These are phyloP conservation scores for Exophiala viscosa DNA, from an alignment of 2,329 filamentous ascomycete genomes.

Conservation along the genomic window DNA sequence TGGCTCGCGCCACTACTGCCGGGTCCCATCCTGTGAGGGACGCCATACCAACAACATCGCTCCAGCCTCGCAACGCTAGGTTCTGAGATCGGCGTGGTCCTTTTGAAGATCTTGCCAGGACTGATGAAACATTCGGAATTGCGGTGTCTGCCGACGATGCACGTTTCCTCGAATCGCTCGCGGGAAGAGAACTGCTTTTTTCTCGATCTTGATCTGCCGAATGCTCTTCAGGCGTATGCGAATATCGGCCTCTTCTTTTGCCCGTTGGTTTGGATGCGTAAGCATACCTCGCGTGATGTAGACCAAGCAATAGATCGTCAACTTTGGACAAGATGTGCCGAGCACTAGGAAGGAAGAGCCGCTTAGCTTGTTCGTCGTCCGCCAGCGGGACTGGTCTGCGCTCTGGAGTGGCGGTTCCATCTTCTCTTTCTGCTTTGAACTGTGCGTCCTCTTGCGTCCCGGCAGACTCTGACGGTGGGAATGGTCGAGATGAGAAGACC, in stretches of 20 bases:
- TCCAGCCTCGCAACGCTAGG: constrained; percentile 67
- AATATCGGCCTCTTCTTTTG: constrained; percentile 8
- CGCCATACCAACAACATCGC: constrained; percentile 75
- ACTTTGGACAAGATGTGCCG: constrained; percentile 67
- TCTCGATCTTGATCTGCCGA: background rate
- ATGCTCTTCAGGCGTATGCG: background rate
- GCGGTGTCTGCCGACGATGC: constrained; percentile 8
- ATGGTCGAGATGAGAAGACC: constrained; percentile 18
- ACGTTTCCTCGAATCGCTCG: background rate
- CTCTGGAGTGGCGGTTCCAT: constrained; percentile 6
- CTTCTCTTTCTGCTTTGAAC: constrained; percentile 25
- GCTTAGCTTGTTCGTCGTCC: constrained; percentile 66
- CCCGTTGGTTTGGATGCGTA: constrained; percentile 32
- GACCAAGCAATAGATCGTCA: constrained; percentile 64
- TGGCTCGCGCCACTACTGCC: constrained; percentile 63
- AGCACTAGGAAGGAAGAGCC: constrained; percentile 64
- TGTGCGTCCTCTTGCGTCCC: background rate
- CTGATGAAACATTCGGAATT: constrained; percentile 5
- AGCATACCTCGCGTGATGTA: constrained; percentile 65
- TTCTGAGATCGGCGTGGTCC: constrained; percentile 13
- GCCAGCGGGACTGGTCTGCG: constrained; percentile 56
- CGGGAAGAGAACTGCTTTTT: constrained; percentile 5
- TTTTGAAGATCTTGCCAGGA: background rate
- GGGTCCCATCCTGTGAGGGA: constrained; percentile 66
- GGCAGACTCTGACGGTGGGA: constrained; percentile 4